A percentile compares a stretch with the other conserved stretches of the same genome.
These are phyloP conservation scores for Saitozyma sp. DNA, from an alignment of 768 basidiomycete species.

Conservation along the genomic window DNA sequence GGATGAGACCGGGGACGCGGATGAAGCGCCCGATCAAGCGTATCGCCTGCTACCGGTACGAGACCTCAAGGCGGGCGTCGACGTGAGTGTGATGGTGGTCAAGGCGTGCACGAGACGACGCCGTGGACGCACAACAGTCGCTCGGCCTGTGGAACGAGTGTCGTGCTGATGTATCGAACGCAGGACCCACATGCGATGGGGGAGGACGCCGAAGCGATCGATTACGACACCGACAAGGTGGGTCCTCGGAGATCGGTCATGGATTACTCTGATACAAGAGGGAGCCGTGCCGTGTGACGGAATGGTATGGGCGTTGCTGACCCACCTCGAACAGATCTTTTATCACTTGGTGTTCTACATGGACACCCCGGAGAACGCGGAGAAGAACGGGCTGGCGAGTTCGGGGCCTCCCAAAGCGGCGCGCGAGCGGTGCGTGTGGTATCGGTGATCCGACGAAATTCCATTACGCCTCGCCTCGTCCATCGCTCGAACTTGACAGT, in stretches of 20 bases:
- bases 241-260: neutral
- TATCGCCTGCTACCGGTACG: slow-evolving; percentile 3
- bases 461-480: neutral
- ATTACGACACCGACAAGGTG: slow-evolving; percentile 69
- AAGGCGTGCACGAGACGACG: neutral
- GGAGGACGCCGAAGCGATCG: slow-evolving; percentile 65
- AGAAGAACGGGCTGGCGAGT: slow-evolving; percentile 61
- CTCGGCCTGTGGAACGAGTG: too few species aligned
- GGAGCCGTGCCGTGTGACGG: too few species aligned
- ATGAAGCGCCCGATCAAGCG: neutral
- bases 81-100: neutral
- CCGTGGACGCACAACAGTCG: too few species aligned
- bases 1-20: slow-evolving; percentile 2
- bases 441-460: neutral
- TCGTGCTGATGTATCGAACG: too few species aligned
- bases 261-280: neutral
- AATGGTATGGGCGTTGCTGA: neutral
- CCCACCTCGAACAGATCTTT: slow-evolving; percentile 61
- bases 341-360: slow-evolving; percentile 88
- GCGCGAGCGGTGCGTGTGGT: slow-evolving; percentile 59
- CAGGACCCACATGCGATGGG: slow-evolving; percentile 61
- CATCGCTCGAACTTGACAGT: neutral
- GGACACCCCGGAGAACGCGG: slow-evolving; percentile 75
- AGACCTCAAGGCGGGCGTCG: neutral
- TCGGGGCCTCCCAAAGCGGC: slow-evolving; percentile 58